A percentile compares a stretch with the other conserved stretches of the same genome.
These are phyloP conservation scores for Colletotrichum somersetense DNA, from an alignment of 2,329 filamentous ascomycete genomes.

Conservation along the genomic window DNA sequence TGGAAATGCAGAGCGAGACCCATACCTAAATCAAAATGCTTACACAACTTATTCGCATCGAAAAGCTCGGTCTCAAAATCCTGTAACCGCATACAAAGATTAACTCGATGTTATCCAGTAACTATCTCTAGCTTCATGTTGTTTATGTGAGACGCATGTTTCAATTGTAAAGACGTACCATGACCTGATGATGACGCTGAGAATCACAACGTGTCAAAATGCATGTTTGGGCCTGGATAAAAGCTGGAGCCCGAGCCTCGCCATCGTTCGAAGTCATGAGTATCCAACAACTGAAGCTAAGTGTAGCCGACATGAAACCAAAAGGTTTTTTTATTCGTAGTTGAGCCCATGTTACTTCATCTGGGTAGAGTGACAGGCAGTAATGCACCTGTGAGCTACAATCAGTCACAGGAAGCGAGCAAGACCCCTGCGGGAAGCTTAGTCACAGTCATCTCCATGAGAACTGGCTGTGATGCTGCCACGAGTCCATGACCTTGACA, in stretches of 20 bases:
- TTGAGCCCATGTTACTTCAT: neutral
- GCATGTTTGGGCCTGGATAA: no score
- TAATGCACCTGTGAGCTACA: neutral
- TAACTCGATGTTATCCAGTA: no score
- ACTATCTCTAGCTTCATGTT: neutral
- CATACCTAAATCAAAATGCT: neutral
- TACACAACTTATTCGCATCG: neutral
- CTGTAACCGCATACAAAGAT: neutral
- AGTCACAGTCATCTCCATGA: neutral
- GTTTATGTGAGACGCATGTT: no score
- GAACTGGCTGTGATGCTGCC: neutral
- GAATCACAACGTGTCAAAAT: no score
- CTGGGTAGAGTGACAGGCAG: neutral
- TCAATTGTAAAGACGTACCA: no score
- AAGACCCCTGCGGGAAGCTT: neutral
- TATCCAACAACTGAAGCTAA: neutral
- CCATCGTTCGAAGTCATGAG: no score
- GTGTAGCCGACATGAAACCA: neutral
- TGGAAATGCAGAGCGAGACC: neutral
- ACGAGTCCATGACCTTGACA: neutral
- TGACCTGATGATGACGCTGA: no score
- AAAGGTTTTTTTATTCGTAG: neutral
- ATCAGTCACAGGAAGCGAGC: neutral
- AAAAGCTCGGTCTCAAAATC: no score
- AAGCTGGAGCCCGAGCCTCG: no score